A percentile compares a stretch with the other conserved stretches of the same genome.
phyloP scores from a whole-genome alignment of 331 rosid species.

The Malus hybrid region DNA sequence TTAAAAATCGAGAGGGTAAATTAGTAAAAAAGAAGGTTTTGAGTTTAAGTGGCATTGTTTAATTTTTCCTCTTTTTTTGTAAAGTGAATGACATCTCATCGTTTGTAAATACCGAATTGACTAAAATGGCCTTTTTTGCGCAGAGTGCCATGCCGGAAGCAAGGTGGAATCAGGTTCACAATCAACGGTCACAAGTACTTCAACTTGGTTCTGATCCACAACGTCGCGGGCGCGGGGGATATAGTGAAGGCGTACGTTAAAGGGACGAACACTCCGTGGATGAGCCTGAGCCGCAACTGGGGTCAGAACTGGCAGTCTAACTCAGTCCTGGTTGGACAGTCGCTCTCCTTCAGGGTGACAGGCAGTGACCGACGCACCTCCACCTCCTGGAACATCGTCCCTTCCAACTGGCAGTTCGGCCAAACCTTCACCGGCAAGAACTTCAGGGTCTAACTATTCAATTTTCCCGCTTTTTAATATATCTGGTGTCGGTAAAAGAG shows the following conservation, averaged over 20 bases:
- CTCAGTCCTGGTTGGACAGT: constrained; percentile 56
- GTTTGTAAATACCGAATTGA: neutral
- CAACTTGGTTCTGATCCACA: constrained; percentile 67
- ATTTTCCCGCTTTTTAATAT: neutral
- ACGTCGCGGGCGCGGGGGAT: constrained; percentile 97
- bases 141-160: constrained; percentile 51
- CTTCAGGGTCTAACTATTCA: constrained; percentile 35
- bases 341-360: constrained; percentile 74
- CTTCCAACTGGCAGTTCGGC: constrained; percentile 76
- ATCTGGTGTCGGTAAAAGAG: neutral
- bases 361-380: constrained; percentile 64
- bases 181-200: constrained; percentile 76
- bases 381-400: constrained; percentile 65
- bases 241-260: constrained; percentile 51
- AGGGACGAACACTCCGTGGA: constrained; percentile 64
- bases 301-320: constrained; percentile 92
- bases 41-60: no score
- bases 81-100: no score
- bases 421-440: constrained; percentile 75
- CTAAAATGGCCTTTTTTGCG: neutral
- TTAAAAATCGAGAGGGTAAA: no score
- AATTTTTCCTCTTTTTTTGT: no score
- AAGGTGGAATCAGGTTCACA: constrained; percentile 75
- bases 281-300: constrained; percentile 80
- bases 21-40: no score